Base-by-base conservation (phyloP, 345 rosid species). In the Linum usitatissimum region DNA sequence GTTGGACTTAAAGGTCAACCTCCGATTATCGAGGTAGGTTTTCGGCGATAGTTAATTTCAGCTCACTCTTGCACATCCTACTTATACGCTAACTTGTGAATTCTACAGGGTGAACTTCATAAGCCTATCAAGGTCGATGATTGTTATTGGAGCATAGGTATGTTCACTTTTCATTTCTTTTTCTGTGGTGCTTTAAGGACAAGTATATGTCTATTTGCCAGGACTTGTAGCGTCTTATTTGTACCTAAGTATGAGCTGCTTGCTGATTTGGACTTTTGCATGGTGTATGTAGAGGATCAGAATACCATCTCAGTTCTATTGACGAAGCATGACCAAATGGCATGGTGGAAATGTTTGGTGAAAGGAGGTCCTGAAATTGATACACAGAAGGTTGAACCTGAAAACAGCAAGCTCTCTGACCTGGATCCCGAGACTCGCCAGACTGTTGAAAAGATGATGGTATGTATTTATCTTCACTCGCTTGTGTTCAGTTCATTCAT, bases 81-180 rank as follows among this genome's bases (percentile, higher is more conserved):
- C 58, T 45, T 49, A 5, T 38, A 38, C 55, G 15, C 39, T 15
- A 55, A n/a, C 10, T 51, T 21, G 9, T 57, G 28, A 39, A 10
- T 30, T 30, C 75, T 68, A 34, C 71, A 93, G 99, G 95, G 93
- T 49, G 93, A 87, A 49, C 85, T 85, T 48, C 72, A 70, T 75
- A 73, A 78, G 62, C 56, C 76, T 55, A 73, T 92, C 61, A 92
- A 83, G 77, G 89, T 86, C 45, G 95, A 89, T 63, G 98, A 89
- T 69, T 82, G 91, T 68, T 89, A 82, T 60, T 92, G 98, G 98
- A 92, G 93, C 75, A 77, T 87, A 64, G 98, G 99, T 90, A 82
- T 53, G 77, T 70, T 62, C 12, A 49, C 49, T 28, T 38, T 57
- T 9, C 53, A 28, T 6, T 59, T 6, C 9, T 42, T 18, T 12